Evolutionary conservation across 768 basidiomycete species (phyloP).

Genomic region (Mycena vulgaris): DNA sequence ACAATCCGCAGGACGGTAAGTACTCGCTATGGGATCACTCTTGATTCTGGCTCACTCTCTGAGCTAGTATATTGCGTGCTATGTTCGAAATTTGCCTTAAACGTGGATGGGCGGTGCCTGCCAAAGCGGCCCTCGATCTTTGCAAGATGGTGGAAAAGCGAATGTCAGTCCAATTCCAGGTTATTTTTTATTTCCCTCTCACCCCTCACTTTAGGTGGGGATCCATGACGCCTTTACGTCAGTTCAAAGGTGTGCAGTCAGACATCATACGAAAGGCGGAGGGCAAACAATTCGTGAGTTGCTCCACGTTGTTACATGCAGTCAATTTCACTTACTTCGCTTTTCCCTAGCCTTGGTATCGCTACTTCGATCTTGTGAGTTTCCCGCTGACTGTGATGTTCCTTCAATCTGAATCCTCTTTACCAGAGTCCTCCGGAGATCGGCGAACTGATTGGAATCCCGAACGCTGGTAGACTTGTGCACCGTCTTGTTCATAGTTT

Average conservation of each 20-base stretch:
- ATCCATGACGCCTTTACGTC: slow-evolving; percentile 96
- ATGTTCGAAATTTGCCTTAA: slow-evolving; percentile 99
- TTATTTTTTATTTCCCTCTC: slow-evolving; percentile 8
- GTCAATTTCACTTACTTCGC: not conserved
- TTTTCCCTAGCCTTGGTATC: slow-evolving; percentile 87
- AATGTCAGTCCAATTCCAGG: slow-evolving; percentile 66
- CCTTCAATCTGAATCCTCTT: slow-evolving; percentile 9
- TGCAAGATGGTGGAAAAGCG: slow-evolving; percentile 97
- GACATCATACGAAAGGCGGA: slow-evolving; percentile 94
- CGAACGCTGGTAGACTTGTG: slow-evolving; percentile 92
- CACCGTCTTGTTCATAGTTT: slow-evolving; percentile 96
- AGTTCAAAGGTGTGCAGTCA: slow-evolving; percentile 92
- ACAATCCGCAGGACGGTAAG: slow-evolving; percentile 92
- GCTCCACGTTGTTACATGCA: not conserved
- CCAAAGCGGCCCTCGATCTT: slow-evolving; percentile 90
- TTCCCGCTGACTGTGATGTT: not conserved
- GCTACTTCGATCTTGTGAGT: slow-evolving; percentile 90
- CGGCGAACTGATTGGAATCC: slow-evolving; percentile 94
- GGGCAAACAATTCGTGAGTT: slow-evolving; percentile 94
- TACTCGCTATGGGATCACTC: slow-evolving; percentile 35
- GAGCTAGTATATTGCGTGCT: slow-evolving; percentile 86
- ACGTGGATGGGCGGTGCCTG: slow-evolving; percentile 97
- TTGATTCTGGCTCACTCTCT: not conserved
- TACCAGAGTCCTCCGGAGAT: slow-evolving; percentile 86
- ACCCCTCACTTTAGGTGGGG: slow-evolving; percentile 78